Percentiles rank a stretch among this genome's conserved stretches.
Evolutionary conservation across 345 rosid genomes (phyloP).

Genomic region (Clausena lansium): DNA sequence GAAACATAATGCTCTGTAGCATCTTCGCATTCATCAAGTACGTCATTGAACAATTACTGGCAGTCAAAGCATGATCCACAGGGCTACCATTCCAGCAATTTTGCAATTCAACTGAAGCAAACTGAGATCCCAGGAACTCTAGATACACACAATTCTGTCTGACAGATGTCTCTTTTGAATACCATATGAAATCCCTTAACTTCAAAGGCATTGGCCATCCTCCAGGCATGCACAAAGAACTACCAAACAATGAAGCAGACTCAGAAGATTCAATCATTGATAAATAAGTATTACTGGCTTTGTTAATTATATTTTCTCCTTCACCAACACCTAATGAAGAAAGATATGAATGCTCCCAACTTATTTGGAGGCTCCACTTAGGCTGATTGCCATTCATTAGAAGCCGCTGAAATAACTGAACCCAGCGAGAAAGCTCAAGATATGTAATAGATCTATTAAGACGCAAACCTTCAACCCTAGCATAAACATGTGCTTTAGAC

Average conservation of each 20-base stretch:
- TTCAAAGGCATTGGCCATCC: constrained; percentile 87
- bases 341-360: constrained; percentile 92
- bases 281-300: constrained; percentile 52
- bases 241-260: constrained; percentile 28
- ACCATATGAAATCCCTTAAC: constrained; percentile 50
- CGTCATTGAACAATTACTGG: constrained; percentile 18
- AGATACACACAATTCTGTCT: constrained; percentile 80
- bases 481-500: constrained; percentile 85
- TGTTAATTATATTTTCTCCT: constrained; percentile 53
- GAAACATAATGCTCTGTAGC: constrained; percentile 38
- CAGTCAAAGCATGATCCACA: constrained; percentile 25
- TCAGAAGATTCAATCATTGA: constrained; percentile 31
- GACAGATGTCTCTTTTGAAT: constrained; percentile 66
- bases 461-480: constrained; percentile 50
- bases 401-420: constrained; percentile 77
- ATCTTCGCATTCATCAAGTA: constrained; percentile 37
- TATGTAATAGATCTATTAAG: constrained; percentile 55
- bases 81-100: constrained; percentile 18
- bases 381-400: constrained; percentile 64
- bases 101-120: constrained; percentile 39
- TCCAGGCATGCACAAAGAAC: constrained; percentile 59
- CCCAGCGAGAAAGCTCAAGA: constrained; percentile 91
- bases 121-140: constrained; percentile 70
- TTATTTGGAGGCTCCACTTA: constrained; percentile 76
- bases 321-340: constrained; percentile 73